Evolutionary conservation across 495 filamentous ascomycete species (phyloP).

Genomic region (Trichoderma asperelloides): DNA sequence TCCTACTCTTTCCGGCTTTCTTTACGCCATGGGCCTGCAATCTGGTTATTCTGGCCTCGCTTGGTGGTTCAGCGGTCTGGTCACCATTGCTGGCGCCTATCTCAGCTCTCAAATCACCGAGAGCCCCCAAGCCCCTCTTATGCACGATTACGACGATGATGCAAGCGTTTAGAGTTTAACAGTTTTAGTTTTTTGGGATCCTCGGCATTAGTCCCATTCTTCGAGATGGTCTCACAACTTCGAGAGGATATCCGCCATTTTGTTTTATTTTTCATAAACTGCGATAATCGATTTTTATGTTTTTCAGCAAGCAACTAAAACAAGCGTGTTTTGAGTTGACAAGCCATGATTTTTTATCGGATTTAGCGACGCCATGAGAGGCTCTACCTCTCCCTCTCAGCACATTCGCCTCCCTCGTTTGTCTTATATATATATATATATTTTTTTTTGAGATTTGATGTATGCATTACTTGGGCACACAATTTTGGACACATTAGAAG

Average conservation of each 20-base stretch:
- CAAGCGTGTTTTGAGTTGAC: neutral
- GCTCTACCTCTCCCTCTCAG: neutral
- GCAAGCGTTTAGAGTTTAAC: neutral
- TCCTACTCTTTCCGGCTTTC: constrained; percentile 74
- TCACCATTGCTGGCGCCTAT: constrained; percentile 63
- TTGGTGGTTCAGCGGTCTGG: constrained; percentile 81
- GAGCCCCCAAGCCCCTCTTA: constrained; percentile 15
- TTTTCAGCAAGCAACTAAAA: neutral
- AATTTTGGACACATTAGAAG: neutral
- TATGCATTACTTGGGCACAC: neutral
- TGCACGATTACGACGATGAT: constrained; percentile 9
- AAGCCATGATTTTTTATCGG: neutral
- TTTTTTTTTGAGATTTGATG: neutral
- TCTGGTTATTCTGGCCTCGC: constrained; percentile 75
- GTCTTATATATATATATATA: neutral
- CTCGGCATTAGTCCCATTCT: neutral
- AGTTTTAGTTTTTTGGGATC: neutral
- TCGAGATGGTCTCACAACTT: neutral
- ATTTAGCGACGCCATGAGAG: neutral
- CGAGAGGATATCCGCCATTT: neutral
- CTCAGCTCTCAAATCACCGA: constrained; percentile 38
- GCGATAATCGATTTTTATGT: neutral
- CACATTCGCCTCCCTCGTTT: neutral
- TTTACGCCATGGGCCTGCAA: constrained; percentile 72
- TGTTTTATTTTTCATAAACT: neutral